phyloP scores from a whole-genome alignment of 163 green algal species.

The Scenedesmus sp. region DNA sequence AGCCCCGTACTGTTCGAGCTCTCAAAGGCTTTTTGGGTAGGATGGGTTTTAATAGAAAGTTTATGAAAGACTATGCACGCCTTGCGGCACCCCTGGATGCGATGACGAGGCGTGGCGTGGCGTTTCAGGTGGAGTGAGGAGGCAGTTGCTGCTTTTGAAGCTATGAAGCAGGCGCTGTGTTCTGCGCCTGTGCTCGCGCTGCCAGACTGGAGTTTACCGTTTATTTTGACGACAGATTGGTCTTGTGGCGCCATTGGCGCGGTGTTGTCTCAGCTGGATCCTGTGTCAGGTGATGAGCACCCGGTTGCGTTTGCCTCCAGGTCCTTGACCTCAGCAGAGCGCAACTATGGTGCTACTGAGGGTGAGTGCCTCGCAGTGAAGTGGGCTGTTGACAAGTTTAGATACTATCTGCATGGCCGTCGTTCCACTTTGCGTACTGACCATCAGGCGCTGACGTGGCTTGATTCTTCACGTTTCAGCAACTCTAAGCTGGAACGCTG shows the following conservation, averaged over 20 bases:
- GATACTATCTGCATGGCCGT: constrained; percentile 26
- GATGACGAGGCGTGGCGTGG: neutral
- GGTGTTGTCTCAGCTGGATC: neutral
- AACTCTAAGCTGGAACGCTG: constrained; percentile 18
- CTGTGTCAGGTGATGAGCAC: constrained; percentile 20
- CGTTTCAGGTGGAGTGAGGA: neutral
- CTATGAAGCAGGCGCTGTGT: neutral
- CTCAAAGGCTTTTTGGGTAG: constrained; percentile 13
- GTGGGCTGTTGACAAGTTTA: constrained; percentile 30
- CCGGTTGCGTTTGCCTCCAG: constrained; percentile 20
- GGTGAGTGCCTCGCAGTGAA: neutral
- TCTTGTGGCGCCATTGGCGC: neutral
- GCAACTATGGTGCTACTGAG: constrained; percentile 20
- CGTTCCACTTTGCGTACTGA: neutral
- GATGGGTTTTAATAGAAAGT: constrained; percentile 9
- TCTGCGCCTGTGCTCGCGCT: constrained; percentile 3
- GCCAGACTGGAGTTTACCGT: neutral
- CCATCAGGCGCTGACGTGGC: constrained; percentile 16
- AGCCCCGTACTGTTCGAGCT: neutral
- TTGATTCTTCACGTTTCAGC: constrained; percentile 2
- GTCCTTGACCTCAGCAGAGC: neutral
- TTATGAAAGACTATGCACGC: neutral
- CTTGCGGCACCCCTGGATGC: neutral
- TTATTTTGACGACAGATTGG: constrained; percentile 11
- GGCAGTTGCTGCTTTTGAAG: constrained; percentile 16